phyloP scores from a whole-genome alignment of 129 eudicot genomes.

The Arctium minus region DNA sequence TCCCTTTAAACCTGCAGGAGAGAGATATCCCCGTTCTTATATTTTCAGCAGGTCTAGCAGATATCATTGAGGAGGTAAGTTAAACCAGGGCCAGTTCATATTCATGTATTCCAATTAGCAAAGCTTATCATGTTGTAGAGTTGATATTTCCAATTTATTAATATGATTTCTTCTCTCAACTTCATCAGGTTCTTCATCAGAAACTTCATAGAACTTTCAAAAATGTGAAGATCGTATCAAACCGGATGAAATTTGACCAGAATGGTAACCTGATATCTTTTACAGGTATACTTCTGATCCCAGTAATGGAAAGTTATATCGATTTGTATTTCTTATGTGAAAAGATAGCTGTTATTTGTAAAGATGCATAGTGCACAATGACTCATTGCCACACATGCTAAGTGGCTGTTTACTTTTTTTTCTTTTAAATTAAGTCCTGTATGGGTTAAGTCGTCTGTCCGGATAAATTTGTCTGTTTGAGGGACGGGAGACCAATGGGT shows the following conservation, averaged over 20 bases:
- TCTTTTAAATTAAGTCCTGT: no score
- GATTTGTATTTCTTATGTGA: background rate
- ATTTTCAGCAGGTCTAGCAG: constrained; percentile 96
- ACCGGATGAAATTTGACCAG: constrained; percentile 80
- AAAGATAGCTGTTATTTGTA: background rate
- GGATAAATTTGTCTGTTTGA: no score
- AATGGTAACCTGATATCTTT: constrained; percentile 67
- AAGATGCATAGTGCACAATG: background rate
- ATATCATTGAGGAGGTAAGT: constrained; percentile 86
- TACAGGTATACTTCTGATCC: constrained; percentile 48
- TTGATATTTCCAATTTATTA: background rate
- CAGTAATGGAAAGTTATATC: background rate
- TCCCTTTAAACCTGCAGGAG: constrained; percentile 41
- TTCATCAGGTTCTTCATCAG: constrained; percentile 74
- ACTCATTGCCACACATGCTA: background rate
- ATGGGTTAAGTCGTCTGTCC: no score
- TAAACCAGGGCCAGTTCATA: background rate
- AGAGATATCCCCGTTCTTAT: constrained; percentile 77
- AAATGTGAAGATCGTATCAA: constrained; percentile 74
- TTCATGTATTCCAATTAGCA: constrained; percentile 15
- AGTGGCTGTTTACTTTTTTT: no score
- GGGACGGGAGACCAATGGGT: no score
- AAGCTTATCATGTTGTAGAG: background rate
- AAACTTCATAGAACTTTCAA: constrained; percentile 76
- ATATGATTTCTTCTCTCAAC: background rate